Conservation (phyloP, 352 stramenopile genomes). For the Phytophthora sojae region DNA sequence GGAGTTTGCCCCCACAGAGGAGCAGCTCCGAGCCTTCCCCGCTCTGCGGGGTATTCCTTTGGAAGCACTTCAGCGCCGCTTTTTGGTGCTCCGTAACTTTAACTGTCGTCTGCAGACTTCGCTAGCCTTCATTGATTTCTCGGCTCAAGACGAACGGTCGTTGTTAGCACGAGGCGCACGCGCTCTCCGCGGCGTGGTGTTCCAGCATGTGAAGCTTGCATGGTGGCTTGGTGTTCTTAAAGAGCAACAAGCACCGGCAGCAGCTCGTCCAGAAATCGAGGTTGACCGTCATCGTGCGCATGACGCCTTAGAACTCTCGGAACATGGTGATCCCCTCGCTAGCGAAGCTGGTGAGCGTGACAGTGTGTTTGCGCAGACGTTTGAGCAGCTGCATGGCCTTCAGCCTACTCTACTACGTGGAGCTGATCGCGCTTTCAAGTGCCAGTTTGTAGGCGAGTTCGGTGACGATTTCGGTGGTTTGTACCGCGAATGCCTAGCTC, state of each 20-base stretch:
- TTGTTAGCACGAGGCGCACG: conserved; percentile 69
- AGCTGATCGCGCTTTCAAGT: conserved; percentile 91
- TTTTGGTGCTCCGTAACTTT: conserved; percentile 89
- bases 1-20: conserved; percentile 76
- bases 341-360: conserved; percentile 60
- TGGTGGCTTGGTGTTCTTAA: conserved; percentile 91
- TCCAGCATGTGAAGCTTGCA: conserved; percentile 89
- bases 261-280: conserved; percentile 84
- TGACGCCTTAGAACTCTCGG: conserved; percentile 61
- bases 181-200: conserved; percentile 73
- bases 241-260: conserved; percentile 84
- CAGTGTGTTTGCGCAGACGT: conserved; percentile 88
- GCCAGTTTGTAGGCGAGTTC: conserved; percentile 92
- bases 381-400: conserved; percentile 85
- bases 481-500: conserved; percentile 90
- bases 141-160: conserved; percentile 63
- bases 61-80: conserved; percentile 71
- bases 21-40: conserved; percentile 65
- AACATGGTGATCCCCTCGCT: conserved; percentile 32
- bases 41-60: conserved; percentile 59
- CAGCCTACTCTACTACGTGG: conserved; percentile 88
- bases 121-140: conserved; percentile 88
- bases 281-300: conserved; percentile 83
- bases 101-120: conserved; percentile 89
- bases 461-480: conserved; percentile 91